These are phyloP conservation scores for Tuber calosporum DNA, from an alignment of 495 filamentous ascomycete genomes.

Conservation along the genomic window DNA sequence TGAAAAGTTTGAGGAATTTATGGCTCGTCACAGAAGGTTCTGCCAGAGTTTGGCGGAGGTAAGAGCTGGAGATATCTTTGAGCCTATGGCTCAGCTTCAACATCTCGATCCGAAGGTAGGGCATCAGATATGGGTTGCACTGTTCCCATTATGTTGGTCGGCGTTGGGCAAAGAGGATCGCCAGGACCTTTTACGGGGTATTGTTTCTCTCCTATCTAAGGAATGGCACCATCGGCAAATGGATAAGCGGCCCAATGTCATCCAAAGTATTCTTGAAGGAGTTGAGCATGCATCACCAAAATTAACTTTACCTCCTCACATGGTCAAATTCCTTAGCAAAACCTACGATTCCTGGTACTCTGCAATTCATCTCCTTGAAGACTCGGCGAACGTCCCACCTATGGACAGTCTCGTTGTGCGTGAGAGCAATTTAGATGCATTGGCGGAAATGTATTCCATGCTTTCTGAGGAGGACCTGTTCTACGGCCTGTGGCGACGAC, in stretches of 20 bases:
- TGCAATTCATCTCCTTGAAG: slow-evolving; percentile 73
- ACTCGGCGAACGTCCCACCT: slow-evolving; percentile 69
- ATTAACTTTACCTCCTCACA: slow-evolving; percentile 88
- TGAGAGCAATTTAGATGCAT: slow-evolving; percentile 89
- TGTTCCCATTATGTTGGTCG: slow-evolving; percentile 93
- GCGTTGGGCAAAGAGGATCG: slow-evolving; percentile 78
- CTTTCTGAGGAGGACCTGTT: slow-evolving; percentile 94
- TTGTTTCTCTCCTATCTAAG: slow-evolving; percentile 78
- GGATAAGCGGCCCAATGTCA: slow-evolving; percentile 88
- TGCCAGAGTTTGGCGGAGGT: slow-evolving; percentile 72
- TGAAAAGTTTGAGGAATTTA: slow-evolving; percentile 69
- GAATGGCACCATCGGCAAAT: slow-evolving; percentile 92
- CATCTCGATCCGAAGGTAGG: slow-evolving; percentile 74
- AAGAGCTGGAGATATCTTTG: slow-evolving; percentile 74
- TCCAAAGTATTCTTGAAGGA: slow-evolving; percentile 81
- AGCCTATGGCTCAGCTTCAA: slow-evolving; percentile 88
- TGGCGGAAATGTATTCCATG: slow-evolving; percentile 81
- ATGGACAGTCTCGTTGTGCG: slow-evolving; percentile 74
- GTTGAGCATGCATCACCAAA: slow-evolving; percentile 70
- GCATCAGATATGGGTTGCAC: slow-evolving; percentile 77
- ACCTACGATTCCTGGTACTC: slow-evolving; percentile 97
- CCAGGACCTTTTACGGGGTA: slow-evolving; percentile 79
- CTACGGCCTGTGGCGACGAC: slow-evolving; percentile 92
- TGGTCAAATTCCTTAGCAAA: slow-evolving; percentile 84
- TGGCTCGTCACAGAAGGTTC: slow-evolving; percentile 72